Conservation (phyloP, 306 rosid species). For the Vigna mungo region DNA sequence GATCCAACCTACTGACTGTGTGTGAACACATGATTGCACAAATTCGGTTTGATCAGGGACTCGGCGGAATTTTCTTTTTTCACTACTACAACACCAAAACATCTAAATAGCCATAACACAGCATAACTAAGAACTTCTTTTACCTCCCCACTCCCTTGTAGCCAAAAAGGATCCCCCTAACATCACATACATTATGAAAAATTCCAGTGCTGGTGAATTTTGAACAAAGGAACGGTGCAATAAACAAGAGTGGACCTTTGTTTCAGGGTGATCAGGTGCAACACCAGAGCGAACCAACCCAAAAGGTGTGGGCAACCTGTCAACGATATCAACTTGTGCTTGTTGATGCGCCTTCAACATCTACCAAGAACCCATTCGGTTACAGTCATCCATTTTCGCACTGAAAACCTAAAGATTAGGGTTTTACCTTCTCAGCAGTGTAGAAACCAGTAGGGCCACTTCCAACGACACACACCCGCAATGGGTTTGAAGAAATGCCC, state of each 20-base stretch:
- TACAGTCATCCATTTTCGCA: slow-evolving; percentile 13
- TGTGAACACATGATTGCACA: too few relatives aligned
- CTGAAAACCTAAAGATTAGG: background rate
- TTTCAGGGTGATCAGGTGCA: slow-evolving; percentile 99
- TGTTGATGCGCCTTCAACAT: slow-evolving; percentile 74
- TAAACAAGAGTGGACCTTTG: slow-evolving; percentile 62
- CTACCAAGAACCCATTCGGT: slow-evolving; percentile 49
- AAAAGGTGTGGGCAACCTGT: slow-evolving; percentile 88
- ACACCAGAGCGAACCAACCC: slow-evolving; percentile 92
- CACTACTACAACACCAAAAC: background rate
- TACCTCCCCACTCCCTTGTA: background rate
- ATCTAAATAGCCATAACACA: background rate
- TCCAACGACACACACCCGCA: slow-evolving; percentile 86
- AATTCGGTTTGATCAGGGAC: background rate
- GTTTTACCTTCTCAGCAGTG: slow-evolving; percentile 80
- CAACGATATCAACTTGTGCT: slow-evolving; percentile 83
- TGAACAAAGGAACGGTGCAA: slow-evolving; percentile 7
- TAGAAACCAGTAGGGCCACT: slow-evolving; percentile 97
- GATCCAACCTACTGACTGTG: background rate
- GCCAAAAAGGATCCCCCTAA: slow-evolving; percentile 6
- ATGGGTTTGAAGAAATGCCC: slow-evolving; percentile 52
- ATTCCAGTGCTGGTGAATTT: background rate
- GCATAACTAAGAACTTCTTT: background rate
- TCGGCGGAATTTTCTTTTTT: background rate
- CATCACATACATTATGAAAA: slow-evolving; percentile 20